Evolutionary conservation across 2,329 filamentous ascomycete species (phyloP).

Genomic region (Xenosphaeropsis pyriputrescens): DNA sequence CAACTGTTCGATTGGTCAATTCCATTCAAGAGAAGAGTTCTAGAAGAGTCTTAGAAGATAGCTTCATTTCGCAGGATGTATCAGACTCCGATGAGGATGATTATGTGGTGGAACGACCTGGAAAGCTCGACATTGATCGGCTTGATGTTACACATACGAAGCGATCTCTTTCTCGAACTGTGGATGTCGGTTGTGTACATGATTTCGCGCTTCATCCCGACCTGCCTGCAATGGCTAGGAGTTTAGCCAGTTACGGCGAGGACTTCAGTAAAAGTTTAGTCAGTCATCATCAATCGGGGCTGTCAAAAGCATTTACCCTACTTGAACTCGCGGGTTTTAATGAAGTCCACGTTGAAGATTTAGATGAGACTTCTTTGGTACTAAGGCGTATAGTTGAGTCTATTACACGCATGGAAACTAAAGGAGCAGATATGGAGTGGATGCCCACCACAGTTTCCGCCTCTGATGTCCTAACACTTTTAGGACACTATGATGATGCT

Average conservation of each 20-base stretch:
- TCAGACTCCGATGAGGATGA: slow-evolving; percentile 1
- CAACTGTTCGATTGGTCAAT: neutral
- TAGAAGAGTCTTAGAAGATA: slow-evolving; percentile 4
- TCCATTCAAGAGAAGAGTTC: neutral
- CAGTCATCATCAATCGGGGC: too few species aligned
- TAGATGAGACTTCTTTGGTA: slow-evolving; percentile 9
- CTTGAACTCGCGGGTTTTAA: slow-evolving; percentile 9
- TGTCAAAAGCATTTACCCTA: neutral
- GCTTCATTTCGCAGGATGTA: slow-evolving; percentile 14
- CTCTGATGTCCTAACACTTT: slow-evolving; percentile 3
- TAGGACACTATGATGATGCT: neutral
- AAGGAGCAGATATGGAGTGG: slow-evolving; percentile 1
- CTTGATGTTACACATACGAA: too few species aligned
- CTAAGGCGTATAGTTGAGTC: slow-evolving; percentile 10
- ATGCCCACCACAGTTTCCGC: neutral
- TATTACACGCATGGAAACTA: slow-evolving; percentile 2
- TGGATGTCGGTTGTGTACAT: neutral
- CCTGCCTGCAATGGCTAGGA: too few species aligned
- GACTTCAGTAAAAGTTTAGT: too few species aligned
- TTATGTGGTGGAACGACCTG: too few species aligned
- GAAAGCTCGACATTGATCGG: too few species aligned
- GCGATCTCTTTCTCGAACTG: too few species aligned
- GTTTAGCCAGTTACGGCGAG: too few species aligned
- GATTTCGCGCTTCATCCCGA: too few species aligned
- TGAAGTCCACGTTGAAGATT: slow-evolving; percentile 8